These are phyloP conservation scores for Paramecium primaurelia DNA, from an alignment of 73 alveolate genomes.

Conservation along the genomic window DNA sequence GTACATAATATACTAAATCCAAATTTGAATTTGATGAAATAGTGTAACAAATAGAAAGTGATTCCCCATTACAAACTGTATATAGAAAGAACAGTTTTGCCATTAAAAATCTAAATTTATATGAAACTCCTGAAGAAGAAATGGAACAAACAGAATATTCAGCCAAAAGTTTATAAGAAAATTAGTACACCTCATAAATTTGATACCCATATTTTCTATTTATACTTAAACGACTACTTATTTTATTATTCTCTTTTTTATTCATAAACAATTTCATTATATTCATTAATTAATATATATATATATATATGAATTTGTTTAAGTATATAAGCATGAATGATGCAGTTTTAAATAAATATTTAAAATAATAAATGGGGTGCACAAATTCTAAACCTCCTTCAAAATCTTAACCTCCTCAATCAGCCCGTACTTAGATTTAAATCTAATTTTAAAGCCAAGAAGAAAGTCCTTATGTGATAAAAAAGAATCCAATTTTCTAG, in stretches of 20 bases:
- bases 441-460: not conserved
- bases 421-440: not conserved
- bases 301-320: not conserved
- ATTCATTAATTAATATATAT: not conserved
- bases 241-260: not conserved
- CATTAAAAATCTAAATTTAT: not conserved
- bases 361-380: slow-evolving; percentile 10
- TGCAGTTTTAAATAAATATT: not conserved
- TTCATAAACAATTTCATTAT: not conserved
- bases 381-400: not conserved
- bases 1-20: not conserved
- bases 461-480: not conserved
- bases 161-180: not conserved
- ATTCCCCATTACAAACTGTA: not conserved
- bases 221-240: not conserved
- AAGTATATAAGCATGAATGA: not conserved
- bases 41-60: not conserved
- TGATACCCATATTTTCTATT: not conserved
- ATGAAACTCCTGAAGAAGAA: not conserved
- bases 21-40: not conserved
- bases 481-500: not conserved
- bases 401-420: not conserved
- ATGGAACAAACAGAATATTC: not conserved
- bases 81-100: not conserved
- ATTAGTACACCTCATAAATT: not conserved